Evolutionary conservation across 768 basidiomycete genomes (phyloP).

Genomic region (Termitomyces sp.): DNA sequence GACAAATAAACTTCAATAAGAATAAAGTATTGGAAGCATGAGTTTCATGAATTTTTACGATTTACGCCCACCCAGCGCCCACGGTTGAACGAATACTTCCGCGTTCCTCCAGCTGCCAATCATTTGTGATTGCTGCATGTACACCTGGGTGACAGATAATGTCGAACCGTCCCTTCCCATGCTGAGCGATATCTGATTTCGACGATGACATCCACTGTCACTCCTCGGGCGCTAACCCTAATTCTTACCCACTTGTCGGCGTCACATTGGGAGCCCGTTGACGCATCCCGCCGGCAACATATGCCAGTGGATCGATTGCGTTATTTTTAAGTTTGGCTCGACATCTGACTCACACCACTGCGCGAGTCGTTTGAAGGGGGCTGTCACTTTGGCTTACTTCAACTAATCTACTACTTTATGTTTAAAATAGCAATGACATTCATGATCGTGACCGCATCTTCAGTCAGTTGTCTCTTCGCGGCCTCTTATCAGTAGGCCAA

Average conservation of each 20-base stretch:
- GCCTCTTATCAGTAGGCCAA: not conserved
- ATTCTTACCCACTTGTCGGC: slow-evolving; percentile 2
- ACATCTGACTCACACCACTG: not conserved
- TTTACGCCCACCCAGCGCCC: not conserved
- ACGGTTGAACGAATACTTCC: no score
- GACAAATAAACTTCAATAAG: not conserved
- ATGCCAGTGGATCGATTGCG: not conserved
- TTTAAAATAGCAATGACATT: not conserved
- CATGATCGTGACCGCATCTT: not conserved
- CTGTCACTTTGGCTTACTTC: not conserved
- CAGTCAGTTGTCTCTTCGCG: not conserved
- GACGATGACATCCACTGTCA: slow-evolving; percentile 4
- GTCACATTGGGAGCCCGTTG: slow-evolving; percentile 8
- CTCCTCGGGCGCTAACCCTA: slow-evolving; percentile 6
- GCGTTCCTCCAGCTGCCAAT: not conserved
- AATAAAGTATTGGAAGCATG: no score
- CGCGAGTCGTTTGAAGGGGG: not conserved
- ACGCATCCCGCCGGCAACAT: slow-evolving; percentile 1
- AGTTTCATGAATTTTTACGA: not conserved
- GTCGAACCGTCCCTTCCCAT: slow-evolving; percentile 3
- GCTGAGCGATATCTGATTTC: not conserved
- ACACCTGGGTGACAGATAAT: slow-evolving; percentile 2
- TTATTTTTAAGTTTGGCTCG: slow-evolving; percentile 4
- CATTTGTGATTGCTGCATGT: not conserved
- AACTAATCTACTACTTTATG: no score